Evolutionary conservation across 1,284 basidiomycete genomes (phyloP), one percentile per base, ranked within the genome.

Genomic region (Amylostereum chailletii): DNA sequence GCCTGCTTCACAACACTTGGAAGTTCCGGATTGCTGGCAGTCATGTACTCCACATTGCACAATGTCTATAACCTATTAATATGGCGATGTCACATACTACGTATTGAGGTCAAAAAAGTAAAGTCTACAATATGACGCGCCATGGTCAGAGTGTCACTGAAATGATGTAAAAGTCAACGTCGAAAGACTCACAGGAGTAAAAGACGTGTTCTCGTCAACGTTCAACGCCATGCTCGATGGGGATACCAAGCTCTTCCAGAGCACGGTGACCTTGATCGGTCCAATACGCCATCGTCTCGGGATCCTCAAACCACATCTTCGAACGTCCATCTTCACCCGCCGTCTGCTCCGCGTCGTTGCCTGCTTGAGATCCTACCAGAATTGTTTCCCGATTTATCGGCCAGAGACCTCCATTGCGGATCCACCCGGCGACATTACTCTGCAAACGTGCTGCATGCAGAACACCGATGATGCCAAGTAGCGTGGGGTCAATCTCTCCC

Each of bases 401-500:
- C 67, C 74, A 71, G 32, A 86, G 62, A 0, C 80, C 78, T 3
- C 81, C 81, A 7, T 62, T 58, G 6, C 74, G 72, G 47, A 87
- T 71, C 86, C 86, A 89, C 4, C 72, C 76, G 0, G 83, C 78
- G 32, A 88, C 74, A 54, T 83, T 89, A 46, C 67, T 72, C 64
- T 89, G 75, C 40, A 58, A 44, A 58, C 77, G 80, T 26, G 81
- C 57, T 11, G 68, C 68, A 46, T 86, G 80, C n/a, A 90, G 64
- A 7, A 89, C 67, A 1, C 86, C 87, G 19, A 89, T 68, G n/a
- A 88, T 75, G 0, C 83, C 83, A 1, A 90, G 70, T 5, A 90
- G 68, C 0, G 74, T 83, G 42, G 69, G 62, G 58, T 87, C 86
- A 56, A 77, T 78, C 10, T 56, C 47, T 19, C 59, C 62, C 47